A percentile compares a stretch with the other conserved stretches of the same genome.
phyloP scores from a whole-genome alignment of 1,284 basidiomycete species.

The Cryptococcus floricola region DNA sequence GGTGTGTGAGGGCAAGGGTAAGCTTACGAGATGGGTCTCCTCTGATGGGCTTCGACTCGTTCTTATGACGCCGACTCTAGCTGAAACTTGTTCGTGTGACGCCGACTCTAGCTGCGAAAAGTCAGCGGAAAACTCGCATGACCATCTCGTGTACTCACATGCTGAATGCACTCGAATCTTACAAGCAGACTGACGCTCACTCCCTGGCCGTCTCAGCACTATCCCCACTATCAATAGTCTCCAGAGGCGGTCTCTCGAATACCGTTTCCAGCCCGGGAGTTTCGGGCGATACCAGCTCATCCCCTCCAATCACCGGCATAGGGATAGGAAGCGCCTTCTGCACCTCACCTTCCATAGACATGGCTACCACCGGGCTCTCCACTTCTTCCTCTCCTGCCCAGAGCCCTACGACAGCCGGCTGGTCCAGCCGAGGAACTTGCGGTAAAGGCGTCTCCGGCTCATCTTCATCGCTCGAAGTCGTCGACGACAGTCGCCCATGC shows the following conservation, averaged over 20 bases:
- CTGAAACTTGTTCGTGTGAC: too few species aligned
- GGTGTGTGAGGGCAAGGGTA: too few species aligned
- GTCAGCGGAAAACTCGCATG: too few species aligned
- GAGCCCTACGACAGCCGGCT: background rate
- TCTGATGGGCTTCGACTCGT: too few species aligned
- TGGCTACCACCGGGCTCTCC: background rate
- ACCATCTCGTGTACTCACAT: too few species aligned
- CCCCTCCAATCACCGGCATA: too few species aligned
- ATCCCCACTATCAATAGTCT: constrained; percentile 11
- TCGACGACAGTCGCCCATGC: background rate
- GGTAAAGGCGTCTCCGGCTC: background rate
- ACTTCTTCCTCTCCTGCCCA: background rate
- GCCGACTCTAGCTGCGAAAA: too few species aligned
- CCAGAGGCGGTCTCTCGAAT: constrained; percentile 14
- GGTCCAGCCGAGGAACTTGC: background rate
- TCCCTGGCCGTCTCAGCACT: background rate
- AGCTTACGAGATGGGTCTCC: too few species aligned
- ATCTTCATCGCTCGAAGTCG: background rate
- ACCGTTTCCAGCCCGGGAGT: constrained; percentile 13
- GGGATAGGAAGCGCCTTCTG: background rate
- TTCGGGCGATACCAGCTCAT: constrained; percentile 1
- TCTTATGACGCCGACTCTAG: too few species aligned
- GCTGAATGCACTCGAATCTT: too few species aligned
- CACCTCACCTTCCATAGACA: background rate
- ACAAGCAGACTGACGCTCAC: too few species aligned